Evolutionary conservation across 176 grass and related monocot genomes (phyloP).

Genomic region (Eleusine indica): DNA sequence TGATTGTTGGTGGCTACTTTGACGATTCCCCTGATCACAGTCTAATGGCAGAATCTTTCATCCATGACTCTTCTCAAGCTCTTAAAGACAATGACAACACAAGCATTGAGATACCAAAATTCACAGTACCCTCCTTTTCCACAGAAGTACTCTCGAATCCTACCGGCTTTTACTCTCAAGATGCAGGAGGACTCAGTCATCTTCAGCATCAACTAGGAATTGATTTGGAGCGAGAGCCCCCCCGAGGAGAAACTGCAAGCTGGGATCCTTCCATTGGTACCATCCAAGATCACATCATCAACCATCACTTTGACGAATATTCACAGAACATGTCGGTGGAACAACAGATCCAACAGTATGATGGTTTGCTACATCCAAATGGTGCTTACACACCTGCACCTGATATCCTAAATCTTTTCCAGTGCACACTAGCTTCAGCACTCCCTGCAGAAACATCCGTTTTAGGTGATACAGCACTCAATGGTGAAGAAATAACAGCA

Average conservation of each 20-base stretch:
- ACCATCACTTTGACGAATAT: constrained; percentile 46
- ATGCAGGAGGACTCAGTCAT: constrained; percentile 46
- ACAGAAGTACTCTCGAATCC: constrained; percentile 52
- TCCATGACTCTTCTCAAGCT: constrained; percentile 51
- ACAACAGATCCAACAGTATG: constrained; percentile 50
- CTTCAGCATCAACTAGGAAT: constrained; percentile 52
- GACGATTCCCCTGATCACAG: constrained; percentile 48
- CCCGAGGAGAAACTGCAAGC: constrained; percentile 40
- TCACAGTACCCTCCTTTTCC: constrained; percentile 50
- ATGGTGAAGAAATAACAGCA: constrained; percentile 47
- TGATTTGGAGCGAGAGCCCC: constrained; percentile 53
- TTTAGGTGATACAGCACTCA: constrained; percentile 32
- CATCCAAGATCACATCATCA: constrained; percentile 50
- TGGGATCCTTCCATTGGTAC: constrained; percentile 59
- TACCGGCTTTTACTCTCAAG: constrained; percentile 38
- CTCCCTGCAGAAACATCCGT: constrained; percentile 38
- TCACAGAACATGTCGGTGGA: constrained; percentile 48
- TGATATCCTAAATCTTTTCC: constrained; percentile 72
- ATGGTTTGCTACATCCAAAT: constrained; percentile 43
- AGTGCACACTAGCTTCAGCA: constrained; percentile 40
- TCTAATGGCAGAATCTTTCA: constrained; percentile 58
- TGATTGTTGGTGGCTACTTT: constrained; percentile 63
- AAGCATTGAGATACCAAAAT: constrained; percentile 37
- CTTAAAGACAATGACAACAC: constrained; percentile 25
- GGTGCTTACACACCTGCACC: constrained; percentile 50